Evolutionary conservation across 805 yeast genomes (phyloP).

Genomic region (Sporopachydermia lactativora): DNA sequence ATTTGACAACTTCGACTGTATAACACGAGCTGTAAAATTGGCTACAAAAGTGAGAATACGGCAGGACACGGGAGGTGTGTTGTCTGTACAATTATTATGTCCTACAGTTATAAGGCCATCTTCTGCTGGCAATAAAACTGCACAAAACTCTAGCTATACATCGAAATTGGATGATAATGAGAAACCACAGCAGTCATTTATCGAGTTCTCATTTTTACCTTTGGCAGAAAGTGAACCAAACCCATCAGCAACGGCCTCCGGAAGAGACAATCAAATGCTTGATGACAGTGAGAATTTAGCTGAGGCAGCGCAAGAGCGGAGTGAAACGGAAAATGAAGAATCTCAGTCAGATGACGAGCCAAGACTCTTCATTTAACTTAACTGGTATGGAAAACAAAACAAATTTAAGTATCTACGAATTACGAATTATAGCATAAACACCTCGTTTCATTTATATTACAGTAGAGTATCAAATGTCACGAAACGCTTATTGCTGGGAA

Average conservation of each 20-base stretch:
- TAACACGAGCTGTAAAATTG: conserved; percentile 32
- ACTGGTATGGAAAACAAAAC: too few species aligned
- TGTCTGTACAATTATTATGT: conserved; percentile 33
- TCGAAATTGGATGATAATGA: neutral
- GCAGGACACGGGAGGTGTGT: conserved; percentile 35
- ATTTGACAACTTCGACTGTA: conserved; percentile 32
- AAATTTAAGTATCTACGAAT: too few species aligned
- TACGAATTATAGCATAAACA: too few species aligned
- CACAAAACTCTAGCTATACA: too few species aligned
- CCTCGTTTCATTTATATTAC: too few species aligned
- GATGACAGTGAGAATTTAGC: too few species aligned
- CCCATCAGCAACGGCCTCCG: too few species aligned
- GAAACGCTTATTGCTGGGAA: conserved; percentile 47
- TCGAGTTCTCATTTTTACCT: neutral
- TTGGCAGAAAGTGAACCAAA: neutral
- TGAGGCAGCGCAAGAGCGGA: too few species aligned
- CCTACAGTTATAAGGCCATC: neutral
- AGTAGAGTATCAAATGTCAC: conserved; percentile 3
- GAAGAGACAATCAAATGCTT: too few species aligned
- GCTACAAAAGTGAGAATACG: conserved; percentile 41
- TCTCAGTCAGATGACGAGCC: too few species aligned
- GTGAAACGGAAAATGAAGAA: too few species aligned
- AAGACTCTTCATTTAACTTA: too few species aligned
- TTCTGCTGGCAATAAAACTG: neutral
- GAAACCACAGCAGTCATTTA: conserved; percentile 1